Base-by-base conservation (phyloP, 2,329 filamentous ascomycete species). In the Neofusicoccum kwambonambiense region DNA sequence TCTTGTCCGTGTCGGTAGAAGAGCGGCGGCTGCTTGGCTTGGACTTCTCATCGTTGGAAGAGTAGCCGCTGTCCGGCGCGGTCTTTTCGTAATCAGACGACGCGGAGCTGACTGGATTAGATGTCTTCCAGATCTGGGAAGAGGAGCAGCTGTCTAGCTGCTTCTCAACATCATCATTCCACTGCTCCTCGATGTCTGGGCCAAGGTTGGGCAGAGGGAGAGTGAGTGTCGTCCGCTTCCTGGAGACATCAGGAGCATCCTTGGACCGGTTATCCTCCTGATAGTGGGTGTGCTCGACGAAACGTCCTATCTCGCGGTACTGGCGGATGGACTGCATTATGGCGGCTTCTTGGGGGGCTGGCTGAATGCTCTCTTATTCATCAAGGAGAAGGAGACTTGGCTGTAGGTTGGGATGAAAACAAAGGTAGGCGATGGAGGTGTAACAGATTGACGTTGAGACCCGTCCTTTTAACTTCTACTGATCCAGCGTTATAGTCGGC, bases 321-420 rank as follows among this genome's bases (percentile, higher is more conserved):
- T 65, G 63, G 34, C 44, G 63, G 27, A 65, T 42, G 13, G 63
- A 65, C 54, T 65, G 63, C 63, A 65, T 65, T 42, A 50, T 35
- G 41, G 37, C 17, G 39, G 41, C 13, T 19, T 58, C 6, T n/a
- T 41, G 7, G 37, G 27, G 19, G 35, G 13, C 9, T 51, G 49
- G 9, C 15, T 35, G n/a, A 17, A n/a, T 17, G 34, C 31, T n/a
- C 13, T 35, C 49, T 35, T 37, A 34, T 51, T 51, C 49, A 51
- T 51, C 49, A 51, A 51, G 22, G 34, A 51, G 49, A 37, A 51
- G 49, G 27, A 51, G n/a, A 35, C 15, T 17, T 54, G 49, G 31
- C 15, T 52, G 49, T 27, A 52, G 49, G 31, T 6, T 15, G 11
- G 22, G 31, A 6, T 41, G 51, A 31, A 51, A 15, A 34, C 13